Conservation (phyloP, 345 rosid genomes). For the Balakata baccata region DNA sequence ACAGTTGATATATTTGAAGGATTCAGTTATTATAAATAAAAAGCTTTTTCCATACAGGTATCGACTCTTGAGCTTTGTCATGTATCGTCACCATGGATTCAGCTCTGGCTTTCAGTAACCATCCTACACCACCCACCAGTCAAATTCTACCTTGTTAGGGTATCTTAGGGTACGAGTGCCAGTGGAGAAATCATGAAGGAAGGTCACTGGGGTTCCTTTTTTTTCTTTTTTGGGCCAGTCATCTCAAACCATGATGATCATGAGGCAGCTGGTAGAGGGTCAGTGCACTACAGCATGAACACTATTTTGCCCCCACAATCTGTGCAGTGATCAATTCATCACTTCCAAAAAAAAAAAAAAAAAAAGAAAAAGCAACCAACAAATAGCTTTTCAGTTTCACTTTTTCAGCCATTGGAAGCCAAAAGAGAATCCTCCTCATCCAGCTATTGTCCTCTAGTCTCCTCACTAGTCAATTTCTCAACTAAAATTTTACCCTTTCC, state of each 20-base stretch:
- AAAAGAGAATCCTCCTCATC: slow-evolving; percentile 24
- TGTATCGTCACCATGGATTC: slow-evolving; percentile 11
- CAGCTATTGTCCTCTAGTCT: slow-evolving; percentile 2
- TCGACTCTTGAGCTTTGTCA: slow-evolving; percentile 20
- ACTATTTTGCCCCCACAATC: slow-evolving; percentile 26
- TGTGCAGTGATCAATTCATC: slow-evolving; percentile 24
- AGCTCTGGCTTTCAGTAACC: neutral
- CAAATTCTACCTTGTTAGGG: neutral
- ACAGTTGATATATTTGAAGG: neutral
- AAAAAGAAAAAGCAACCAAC: slow-evolving; percentile 26
- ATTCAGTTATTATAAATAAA: neutral
- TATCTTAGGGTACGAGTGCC: too few relatives aligned
- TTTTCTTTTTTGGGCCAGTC: too few relatives aligned
- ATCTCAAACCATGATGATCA: slow-evolving; percentile 7
- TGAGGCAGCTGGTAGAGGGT: slow-evolving; percentile 16
- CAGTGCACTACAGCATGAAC: slow-evolving; percentile 18
- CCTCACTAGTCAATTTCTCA: slow-evolving; percentile 18
- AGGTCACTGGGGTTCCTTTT: too few relatives aligned
- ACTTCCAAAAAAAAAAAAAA: slow-evolving; percentile 25
- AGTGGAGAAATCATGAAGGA: too few relatives aligned
- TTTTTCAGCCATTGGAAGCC: slow-evolving; percentile 28
- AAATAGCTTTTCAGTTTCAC: slow-evolving; percentile 22
- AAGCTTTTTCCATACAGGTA: slow-evolving; percentile 16
- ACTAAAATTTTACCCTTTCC: neutral
- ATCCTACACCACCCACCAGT: neutral